phyloP scores from a whole-genome alignment of 306 rosid genomes.

The Oemleria cerasiformis region DNA sequence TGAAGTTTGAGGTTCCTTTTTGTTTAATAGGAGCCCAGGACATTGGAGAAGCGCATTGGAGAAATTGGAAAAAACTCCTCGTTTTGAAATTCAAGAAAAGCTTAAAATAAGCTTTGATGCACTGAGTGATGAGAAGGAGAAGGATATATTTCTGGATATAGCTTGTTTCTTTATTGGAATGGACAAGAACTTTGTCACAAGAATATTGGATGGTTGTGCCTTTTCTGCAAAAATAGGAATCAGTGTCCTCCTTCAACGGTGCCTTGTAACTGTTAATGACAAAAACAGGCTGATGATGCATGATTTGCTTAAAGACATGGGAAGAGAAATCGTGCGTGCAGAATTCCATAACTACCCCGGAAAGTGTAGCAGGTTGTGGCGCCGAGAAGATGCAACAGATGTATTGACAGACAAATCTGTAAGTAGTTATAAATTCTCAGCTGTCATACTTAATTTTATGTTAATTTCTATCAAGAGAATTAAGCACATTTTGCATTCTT shows the following conservation, averaged over 20 bases:
- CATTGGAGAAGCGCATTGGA: conserved; percentile 31
- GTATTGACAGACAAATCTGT: background rate
- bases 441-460: background rate
- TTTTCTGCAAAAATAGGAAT: conserved; percentile 34
- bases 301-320: conserved; percentile 39
- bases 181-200: conserved; percentile 20
- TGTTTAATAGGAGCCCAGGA: conserved; percentile 1
- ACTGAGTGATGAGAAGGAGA: background rate
- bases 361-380: conserved; percentile 14
- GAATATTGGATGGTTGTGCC: conserved; percentile 37
- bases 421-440: too few species aligned
- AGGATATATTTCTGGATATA: conserved; percentile 40
- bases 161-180: conserved; percentile 40
- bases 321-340: conserved; percentile 36
- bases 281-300: conserved; percentile 12
- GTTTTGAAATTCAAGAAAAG: conserved; percentile 21
- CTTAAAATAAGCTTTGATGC: conserved; percentile 29
- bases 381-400: background rate
- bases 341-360: background rate
- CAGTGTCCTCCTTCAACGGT: conserved; percentile 22
- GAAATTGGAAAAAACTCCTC: conserved; percentile 27
- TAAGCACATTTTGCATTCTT: background rate
- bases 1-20: conserved; percentile 34
- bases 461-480: background rate
- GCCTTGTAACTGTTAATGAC: conserved; percentile 20